Evolutionary conservation across 1,284 basidiomycete species (phyloP), one percentile per base, ranked within the genome.

Genomic region (Cutaneotrichosporon dermatis): DNA sequence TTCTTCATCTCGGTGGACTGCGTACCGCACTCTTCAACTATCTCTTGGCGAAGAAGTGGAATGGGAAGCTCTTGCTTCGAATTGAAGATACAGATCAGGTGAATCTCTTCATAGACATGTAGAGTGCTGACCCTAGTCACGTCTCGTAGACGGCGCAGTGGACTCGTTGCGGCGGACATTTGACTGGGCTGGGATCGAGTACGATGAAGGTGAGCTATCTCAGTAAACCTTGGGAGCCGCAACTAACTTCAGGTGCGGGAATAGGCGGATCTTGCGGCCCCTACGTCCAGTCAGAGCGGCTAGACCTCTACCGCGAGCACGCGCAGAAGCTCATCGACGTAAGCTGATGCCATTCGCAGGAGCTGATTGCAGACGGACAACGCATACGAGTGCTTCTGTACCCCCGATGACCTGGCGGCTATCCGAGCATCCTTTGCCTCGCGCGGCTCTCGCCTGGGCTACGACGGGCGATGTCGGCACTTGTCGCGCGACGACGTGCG

Each of bases 301-400:
- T 90, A 13, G 88, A 92, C 66, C 78, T 97, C 10, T 99, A 99
- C 76, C 85, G 83, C 34, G 71, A 79, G 0, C 88, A 95, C 66
- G 82, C 89, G 0, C 80, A 85, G 51, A 85, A 83, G 65, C 83
- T 99, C 0, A 79, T 97, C 45, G 83, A 89, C 55, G 90, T 91
- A 66, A 56, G 80, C 65, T 69, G 25, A 33, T 3, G 6, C 1
- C 33, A 1, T 10, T 7, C 2, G 43, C 5, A 8, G 3, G 13
- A 25, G 25, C 42, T 36, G 43, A 46, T 35, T 13, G 51, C 65
- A 93, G 90, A 83, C 83, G 15, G 90, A 88, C 0, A 84, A 89
- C 59, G 96, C 95, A 2, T 99, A 99, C 75, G 86, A 90, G 33
- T 98, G 96, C 75, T 99, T 99, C 79, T 96, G 94, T 73, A 84